Conservation (phyloP, 495 filamentous ascomycete species). For the Astrothelium subdiscretum region DNA sequence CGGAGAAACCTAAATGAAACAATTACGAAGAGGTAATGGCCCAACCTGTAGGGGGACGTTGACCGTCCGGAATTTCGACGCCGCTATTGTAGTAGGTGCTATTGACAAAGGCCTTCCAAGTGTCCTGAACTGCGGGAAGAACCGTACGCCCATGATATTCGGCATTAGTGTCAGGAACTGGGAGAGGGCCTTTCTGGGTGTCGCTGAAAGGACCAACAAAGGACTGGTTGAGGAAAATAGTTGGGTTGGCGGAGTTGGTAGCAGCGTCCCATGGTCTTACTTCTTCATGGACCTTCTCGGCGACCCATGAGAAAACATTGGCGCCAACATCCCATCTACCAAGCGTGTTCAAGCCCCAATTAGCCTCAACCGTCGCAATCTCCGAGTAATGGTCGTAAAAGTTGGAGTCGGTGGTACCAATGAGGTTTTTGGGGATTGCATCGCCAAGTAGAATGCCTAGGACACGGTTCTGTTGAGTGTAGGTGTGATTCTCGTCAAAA, state of each 20-base stretch:
- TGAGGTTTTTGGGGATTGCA: conserved; percentile 15
- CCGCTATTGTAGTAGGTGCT: conserved; percentile 18
- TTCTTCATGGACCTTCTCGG: conserved; percentile 20
- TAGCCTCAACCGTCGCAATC: conserved; percentile 26
- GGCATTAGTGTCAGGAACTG: conserved; percentile 20
- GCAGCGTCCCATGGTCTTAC: conserved; percentile 16
- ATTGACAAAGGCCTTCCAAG: conserved; percentile 13
- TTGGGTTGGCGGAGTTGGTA: conserved; percentile 11
- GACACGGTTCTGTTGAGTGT: conserved; percentile 28
- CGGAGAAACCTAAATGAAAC: too few relatives aligned
- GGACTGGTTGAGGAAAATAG: conserved; percentile 21
- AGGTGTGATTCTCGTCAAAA: conserved; percentile 33
- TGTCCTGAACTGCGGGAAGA: conserved; percentile 11
- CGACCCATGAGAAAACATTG: conserved; percentile 25
- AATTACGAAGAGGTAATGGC: conserved; percentile 1
- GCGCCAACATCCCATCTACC: conserved; percentile 30
- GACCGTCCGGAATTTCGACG: conserved; percentile 24
- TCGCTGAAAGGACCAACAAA: conserved; percentile 23
- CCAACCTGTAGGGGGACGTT: conserved; percentile 19
- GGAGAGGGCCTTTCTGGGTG: conserved; percentile 18
- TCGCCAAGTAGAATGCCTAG: conserved; percentile 25
- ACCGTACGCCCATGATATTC: conserved; percentile 17
- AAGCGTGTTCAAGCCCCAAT: conserved; percentile 25
- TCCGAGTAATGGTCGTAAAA: conserved; percentile 30
- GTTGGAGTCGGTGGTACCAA: conserved; percentile 22